Conservation (phyloP, 2,329 filamentous ascomycete species). For the Alternaria brassicae region DNA sequence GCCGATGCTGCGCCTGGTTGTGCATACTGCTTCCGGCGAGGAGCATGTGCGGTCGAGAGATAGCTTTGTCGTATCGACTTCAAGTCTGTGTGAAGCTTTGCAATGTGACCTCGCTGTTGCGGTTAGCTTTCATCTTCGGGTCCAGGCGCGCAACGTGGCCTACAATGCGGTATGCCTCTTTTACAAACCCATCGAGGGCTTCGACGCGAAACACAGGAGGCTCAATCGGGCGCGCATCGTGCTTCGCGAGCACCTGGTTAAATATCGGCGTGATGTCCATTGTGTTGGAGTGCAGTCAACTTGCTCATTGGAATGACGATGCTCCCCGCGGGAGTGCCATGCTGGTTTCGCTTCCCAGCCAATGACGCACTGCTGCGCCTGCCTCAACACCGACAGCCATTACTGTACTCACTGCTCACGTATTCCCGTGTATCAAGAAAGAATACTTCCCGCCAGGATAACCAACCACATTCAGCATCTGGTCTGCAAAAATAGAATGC, state of each 20-base stretch:
- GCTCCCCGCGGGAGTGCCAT: constrained; percentile 33
- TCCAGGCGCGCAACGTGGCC: constrained; percentile 43
- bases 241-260: constrained; percentile 70
- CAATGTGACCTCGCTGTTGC: constrained; percentile 80
- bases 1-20: constrained; percentile 38
- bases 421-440: neutral
- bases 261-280: constrained; percentile 72
- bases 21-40: constrained; percentile 59
- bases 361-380: constrained; percentile 22
- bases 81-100: constrained; percentile 79
- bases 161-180: constrained; percentile 94
- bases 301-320: constrained; percentile 35
- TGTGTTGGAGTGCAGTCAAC: constrained; percentile 23
- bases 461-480: neutral
- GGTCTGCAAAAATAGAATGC: neutral
- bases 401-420: neutral
- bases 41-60: constrained; percentile 78
- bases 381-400: neutral
- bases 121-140: constrained; percentile 33
- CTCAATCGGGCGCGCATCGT: constrained; percentile 61
- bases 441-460: neutral
- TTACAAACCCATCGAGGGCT: constrained; percentile 81
- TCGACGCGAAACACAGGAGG: constrained; percentile 50
- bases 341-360: constrained; percentile 29
- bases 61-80: constrained; percentile 86